Conservation (phyloP, 345 rosid genomes). For the Boechera stricta region DNA sequence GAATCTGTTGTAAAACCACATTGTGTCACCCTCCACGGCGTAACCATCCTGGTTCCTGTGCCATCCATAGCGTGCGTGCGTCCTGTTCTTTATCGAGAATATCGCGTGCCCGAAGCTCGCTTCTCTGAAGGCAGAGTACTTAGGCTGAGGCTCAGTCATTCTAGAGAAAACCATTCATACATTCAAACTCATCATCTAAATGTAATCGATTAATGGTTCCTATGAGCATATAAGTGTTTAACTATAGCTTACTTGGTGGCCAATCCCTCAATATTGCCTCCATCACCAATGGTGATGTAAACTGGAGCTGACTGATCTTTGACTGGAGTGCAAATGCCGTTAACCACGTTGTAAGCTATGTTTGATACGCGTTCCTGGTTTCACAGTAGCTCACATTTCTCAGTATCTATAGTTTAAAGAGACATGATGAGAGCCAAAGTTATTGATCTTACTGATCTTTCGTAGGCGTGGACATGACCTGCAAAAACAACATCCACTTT, state of each 20-base stretch:
- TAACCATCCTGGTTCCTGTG: slow-evolving; percentile 86
- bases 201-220: neutral
- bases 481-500: slow-evolving; percentile 89
- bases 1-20: slow-evolving; percentile 82
- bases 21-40: slow-evolving; percentile 74
- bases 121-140: slow-evolving; percentile 87
- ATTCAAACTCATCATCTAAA: neutral
- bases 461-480: slow-evolving; percentile 95
- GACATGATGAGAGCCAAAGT: neutral
- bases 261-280: slow-evolving; percentile 88
- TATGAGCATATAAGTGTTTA: neutral
- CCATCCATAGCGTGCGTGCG: slow-evolving; percentile 85
- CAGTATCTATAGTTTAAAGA: neutral
- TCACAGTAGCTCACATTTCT: slow-evolving; percentile 8
- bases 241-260: slow-evolving; percentile 62
- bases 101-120: slow-evolving; percentile 94
- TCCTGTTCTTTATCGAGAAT: slow-evolving; percentile 77
- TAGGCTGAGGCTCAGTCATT: slow-evolving; percentile 90
- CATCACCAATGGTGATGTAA: slow-evolving; percentile 85
- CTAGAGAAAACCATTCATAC: slow-evolving; percentile 47
- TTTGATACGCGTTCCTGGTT: slow-evolving; percentile 87
- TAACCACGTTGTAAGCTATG: slow-evolving; percentile 67
- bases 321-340: slow-evolving; percentile 63
- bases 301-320: slow-evolving; percentile 76
- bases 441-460: slow-evolving; percentile 76